A percentile compares a stretch with the other conserved stretches of the same genome.
Evolutionary conservation across 805 yeast genomes (phyloP).

Genomic region (Ogataea ramenticola): DNA sequence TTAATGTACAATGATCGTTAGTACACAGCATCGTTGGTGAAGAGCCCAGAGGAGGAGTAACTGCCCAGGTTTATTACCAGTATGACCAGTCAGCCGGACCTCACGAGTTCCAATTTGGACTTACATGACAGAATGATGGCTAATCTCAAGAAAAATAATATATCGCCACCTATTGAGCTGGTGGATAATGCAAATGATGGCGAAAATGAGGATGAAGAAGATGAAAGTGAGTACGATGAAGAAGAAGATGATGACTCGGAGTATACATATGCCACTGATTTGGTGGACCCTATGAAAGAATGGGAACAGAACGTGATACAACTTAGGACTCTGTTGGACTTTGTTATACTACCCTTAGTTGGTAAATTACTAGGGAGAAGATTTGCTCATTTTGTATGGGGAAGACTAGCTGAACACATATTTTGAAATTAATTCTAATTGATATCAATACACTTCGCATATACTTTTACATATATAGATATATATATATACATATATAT

Average conservation of each 20-base stretch:
- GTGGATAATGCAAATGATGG: background rate
- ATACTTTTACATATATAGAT: background rate
- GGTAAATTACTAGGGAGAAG: slow-evolving; percentile 66
- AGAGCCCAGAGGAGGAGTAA: no score
- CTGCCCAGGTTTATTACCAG: no score
- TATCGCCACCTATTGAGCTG: background rate
- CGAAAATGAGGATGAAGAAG: background rate
- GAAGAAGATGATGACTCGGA: slow-evolving; percentile 17
- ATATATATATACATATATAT: no score
- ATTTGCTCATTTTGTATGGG: slow-evolving; percentile 35
- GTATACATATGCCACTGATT: slow-evolving; percentile 24
- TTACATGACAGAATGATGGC: background rate
- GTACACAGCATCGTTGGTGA: no score
- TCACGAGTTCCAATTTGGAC: background rate
- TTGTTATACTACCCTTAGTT: slow-evolving; percentile 56
- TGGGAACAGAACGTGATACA: slow-evolving; percentile 68
- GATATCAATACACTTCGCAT: no score
- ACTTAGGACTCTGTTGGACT: slow-evolving; percentile 46
- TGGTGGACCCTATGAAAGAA: slow-evolving; percentile 50
- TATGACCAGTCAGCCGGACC: background rate
- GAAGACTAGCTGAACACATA: slow-evolving; percentile 18
- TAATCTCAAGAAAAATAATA: background rate
- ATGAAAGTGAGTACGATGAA: background rate
- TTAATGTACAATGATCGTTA: no score
- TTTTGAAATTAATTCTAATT: slow-evolving; percentile 1